A percentile compares a stretch with the other conserved stretches of the same genome.
Conservation (phyloP, 495 filamentous ascomycete species). For the Lasiosphaeris hirsuta region DNA sequence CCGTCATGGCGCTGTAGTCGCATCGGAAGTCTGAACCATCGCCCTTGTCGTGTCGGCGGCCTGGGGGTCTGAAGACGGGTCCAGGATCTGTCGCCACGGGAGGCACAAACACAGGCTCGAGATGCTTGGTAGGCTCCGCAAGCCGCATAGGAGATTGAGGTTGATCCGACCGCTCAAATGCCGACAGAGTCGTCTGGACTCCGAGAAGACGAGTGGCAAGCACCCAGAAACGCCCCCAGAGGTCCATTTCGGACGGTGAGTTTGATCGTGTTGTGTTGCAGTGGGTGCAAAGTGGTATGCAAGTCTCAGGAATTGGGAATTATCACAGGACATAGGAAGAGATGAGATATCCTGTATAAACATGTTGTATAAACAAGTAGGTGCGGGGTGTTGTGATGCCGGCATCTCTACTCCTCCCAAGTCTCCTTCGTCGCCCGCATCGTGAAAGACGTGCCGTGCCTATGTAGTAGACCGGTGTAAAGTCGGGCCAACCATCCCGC, state of each 20-base stretch:
- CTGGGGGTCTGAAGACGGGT: background rate
- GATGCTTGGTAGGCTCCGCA: background rate
- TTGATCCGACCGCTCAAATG: background rate
- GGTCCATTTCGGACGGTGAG: constrained; percentile 3
- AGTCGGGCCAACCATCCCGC: too few species aligned
- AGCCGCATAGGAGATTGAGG: constrained; percentile 8
- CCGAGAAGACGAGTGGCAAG: constrained; percentile 8
- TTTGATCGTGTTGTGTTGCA: background rate
- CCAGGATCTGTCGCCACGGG: background rate
- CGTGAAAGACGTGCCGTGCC: too few species aligned
- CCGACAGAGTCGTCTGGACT: constrained; percentile 8
- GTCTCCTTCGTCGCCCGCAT: too few species aligned
- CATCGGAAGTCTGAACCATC: background rate
- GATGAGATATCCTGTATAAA: too few species aligned
- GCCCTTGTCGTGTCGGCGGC: background rate
- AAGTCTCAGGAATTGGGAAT: background rate
- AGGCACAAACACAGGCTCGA: constrained; percentile 2
- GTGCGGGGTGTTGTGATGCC: too few species aligned
- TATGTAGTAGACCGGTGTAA: too few species aligned
- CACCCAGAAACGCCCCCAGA: constrained; percentile 9
- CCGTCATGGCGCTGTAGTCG: constrained; percentile 2
- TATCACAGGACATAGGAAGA: too few species aligned
- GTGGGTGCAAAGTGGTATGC: background rate
- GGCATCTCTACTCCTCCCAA: too few species aligned
- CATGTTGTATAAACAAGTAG: too few species aligned